Evolutionary conservation across 2,329 filamentous ascomycete species (phyloP).

Genomic region (Pseudopithomyces maydicus): DNA sequence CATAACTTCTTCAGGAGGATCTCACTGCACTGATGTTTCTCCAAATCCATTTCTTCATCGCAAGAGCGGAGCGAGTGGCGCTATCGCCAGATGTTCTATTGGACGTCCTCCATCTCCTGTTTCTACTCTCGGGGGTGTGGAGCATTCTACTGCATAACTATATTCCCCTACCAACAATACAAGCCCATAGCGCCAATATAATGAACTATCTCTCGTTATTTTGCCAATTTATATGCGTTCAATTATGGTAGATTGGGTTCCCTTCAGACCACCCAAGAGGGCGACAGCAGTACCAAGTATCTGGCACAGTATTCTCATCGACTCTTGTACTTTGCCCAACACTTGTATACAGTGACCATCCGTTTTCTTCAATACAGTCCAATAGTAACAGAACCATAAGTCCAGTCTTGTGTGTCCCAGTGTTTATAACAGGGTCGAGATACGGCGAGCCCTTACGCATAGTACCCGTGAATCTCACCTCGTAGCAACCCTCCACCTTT

Average conservation of each 20-base stretch:
- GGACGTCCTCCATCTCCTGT: too few species aligned
- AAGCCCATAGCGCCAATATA: too few species aligned
- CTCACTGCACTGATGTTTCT: too few species aligned
- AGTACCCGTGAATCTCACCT: conserved; percentile 40
- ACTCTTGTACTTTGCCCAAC: conserved; percentile 30
- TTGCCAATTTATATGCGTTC: not conserved
- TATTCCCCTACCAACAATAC: too few species aligned
- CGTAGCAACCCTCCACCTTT: conserved; percentile 10
- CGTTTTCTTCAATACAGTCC: conserved; percentile 37
- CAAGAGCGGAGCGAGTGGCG: too few species aligned
- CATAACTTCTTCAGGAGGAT: too few species aligned
- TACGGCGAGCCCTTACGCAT: conserved; percentile 30
- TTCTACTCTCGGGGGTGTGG: too few species aligned
- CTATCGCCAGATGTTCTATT: too few species aligned
- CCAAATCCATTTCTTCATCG: too few species aligned
- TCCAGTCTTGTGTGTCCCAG: conserved; percentile 30
- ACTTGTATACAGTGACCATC: conserved; percentile 43
- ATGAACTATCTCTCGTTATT: not conserved
- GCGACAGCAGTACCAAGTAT: conserved; percentile 16
- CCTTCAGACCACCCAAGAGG: conserved; percentile 10
- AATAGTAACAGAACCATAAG: conserved; percentile 35
- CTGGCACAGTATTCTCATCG: conserved; percentile 9
- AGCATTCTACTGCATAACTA: too few species aligned
- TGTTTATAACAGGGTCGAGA: conserved; percentile 10
- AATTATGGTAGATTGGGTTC: conserved; percentile 12